phyloP scores from a whole-genome alignment of 176 grass and related monocot genomes.

The Lolium perenne region DNA sequence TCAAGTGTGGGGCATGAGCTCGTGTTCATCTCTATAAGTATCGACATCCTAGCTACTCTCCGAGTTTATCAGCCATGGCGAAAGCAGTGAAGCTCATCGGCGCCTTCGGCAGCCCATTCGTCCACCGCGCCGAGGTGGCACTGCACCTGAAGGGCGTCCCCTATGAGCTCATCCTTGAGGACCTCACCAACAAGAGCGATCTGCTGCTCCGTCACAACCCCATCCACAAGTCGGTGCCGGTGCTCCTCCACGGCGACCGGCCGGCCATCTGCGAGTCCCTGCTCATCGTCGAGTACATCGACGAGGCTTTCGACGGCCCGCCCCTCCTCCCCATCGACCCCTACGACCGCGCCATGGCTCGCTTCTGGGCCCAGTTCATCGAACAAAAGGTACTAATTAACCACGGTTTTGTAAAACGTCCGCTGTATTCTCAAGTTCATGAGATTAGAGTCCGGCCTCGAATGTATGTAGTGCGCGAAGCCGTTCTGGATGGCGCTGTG shows the following conservation, averaged over 20 bases:
- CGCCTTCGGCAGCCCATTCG: neutral
- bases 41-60: neutral
- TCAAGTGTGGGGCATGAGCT: neutral
- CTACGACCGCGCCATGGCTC: neutral
- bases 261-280: neutral
- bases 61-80: neutral
- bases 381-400: neutral
- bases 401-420: neutral
- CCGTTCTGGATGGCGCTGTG: slow-evolving; percentile 2
- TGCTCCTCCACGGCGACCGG: slow-evolving; percentile 39
- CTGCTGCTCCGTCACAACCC: slow-evolving; percentile 50
- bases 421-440: neutral
- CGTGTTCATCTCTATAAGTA: neutral
- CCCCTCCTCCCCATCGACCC: neutral
- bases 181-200: slow-evolving; percentile 52
- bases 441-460: too few relatives aligned
- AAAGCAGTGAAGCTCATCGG: slow-evolving; percentile 2
- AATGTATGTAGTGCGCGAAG: neutral
- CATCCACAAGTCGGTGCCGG: slow-evolving; percentile 31
- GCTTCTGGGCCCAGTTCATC: slow-evolving; percentile 23
- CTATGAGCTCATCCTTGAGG: slow-evolving; percentile 14
- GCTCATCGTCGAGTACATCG: slow-evolving; percentile 46
- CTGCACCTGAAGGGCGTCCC: slow-evolving; percentile 14
- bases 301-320: slow-evolving; percentile 36
- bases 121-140: slow-evolving; percentile 10